Conservation (phyloP, 768 basidiomycete genomes). For the Boletus rubescentipes region DNA sequence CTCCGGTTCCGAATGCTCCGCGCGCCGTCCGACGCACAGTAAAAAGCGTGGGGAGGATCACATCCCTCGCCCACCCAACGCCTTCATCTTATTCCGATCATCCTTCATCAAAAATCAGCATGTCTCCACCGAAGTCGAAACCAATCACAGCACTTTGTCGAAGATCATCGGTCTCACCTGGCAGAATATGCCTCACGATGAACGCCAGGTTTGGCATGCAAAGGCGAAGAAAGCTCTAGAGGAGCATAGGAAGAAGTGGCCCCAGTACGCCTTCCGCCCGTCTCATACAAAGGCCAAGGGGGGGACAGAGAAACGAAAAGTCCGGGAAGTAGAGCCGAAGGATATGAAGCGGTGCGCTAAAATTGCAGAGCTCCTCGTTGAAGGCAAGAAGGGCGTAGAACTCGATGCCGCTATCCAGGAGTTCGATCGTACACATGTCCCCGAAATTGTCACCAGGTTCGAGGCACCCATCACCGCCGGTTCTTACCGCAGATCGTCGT, state of each 20-base stretch:
- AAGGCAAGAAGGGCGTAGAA: conserved; percentile 63
- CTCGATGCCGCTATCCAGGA: conserved; percentile 62
- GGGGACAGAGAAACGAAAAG: conserved; percentile 33
- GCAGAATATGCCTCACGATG: conserved; percentile 74
- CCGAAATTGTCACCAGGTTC: conserved; percentile 68
- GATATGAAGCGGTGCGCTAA: conserved; percentile 62
- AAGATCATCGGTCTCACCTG: conserved; percentile 85
- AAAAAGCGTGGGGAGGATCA: conserved; percentile 75
- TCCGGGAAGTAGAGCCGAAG: conserved; percentile 43
- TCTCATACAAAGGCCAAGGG: conserved; percentile 41
- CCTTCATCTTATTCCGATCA: conserved; percentile 84
- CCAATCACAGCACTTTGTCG: conserved; percentile 78
- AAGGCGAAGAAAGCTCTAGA: conserved; percentile 73
- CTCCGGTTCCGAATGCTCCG: conserved; percentile 28
- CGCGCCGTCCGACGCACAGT: conserved; percentile 52
- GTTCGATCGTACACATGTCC: conserved; percentile 51
- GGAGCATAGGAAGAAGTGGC: conserved; percentile 70
- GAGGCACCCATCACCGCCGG: conserved; percentile 73
- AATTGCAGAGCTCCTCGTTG: conserved; percentile 64
- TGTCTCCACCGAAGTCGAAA: conserved; percentile 75
- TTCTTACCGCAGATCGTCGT: conserved; percentile 67
- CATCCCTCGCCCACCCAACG: conserved; percentile 82
- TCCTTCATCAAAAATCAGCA: conserved; percentile 79
- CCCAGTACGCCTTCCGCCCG: conserved; percentile 74
- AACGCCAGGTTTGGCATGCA: conserved; percentile 73